Evolutionary conservation across 2,329 filamentous ascomycete genomes (phyloP).

Genomic region (Pseudomassariella vexata): DNA sequence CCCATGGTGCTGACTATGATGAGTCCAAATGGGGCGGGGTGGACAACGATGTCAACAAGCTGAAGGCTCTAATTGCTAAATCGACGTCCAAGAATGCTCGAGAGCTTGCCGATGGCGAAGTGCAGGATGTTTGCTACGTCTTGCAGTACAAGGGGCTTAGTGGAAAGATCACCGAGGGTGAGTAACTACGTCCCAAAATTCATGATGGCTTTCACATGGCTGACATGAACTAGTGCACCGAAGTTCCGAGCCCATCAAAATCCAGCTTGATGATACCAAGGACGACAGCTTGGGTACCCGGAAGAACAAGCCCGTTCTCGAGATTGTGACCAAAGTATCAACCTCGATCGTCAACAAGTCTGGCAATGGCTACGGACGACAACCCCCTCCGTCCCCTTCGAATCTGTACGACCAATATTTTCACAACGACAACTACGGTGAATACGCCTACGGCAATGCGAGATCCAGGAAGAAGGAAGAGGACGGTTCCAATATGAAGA

Average conservation of each 20-base stretch:
- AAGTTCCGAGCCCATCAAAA: conserved; percentile 30
- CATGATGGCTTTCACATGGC: neutral
- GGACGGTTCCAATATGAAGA: conserved; percentile 16
- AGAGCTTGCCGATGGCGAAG: conserved; percentile 20
- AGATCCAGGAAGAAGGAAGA: conserved; percentile 4
- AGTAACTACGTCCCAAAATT: too few species aligned
- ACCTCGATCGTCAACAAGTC: conserved; percentile 11
- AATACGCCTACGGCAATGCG: conserved; percentile 9
- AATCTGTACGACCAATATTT: conserved; percentile 18
- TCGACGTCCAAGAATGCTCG: conserved; percentile 7
- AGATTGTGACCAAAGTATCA: conserved; percentile 35
- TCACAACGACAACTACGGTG: conserved; percentile 19
- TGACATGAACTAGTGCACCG: conserved; percentile 25
- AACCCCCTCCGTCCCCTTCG: conserved; percentile 8
- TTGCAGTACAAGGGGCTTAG: conserved; percentile 30
- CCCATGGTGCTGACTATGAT: conserved; percentile 1
- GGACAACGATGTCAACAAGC: conserved; percentile 9
- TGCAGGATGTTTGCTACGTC: conserved; percentile 35
- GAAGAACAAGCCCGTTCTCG: conserved; percentile 30
- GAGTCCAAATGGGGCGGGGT: too few species aligned
- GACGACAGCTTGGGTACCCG: conserved; percentile 10
- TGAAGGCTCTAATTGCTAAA: conserved; percentile 11
- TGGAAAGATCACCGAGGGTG: conserved; percentile 30
- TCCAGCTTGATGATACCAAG: conserved; percentile 22
- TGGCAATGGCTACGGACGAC: neutral